Percentiles rank a stretch among this genome's conserved stretches.
These are phyloP conservation scores for Pestalotiopsis sp. DNA, from an alignment of 2,329 filamentous ascomycete genomes.

Conservation along the genomic window DNA sequence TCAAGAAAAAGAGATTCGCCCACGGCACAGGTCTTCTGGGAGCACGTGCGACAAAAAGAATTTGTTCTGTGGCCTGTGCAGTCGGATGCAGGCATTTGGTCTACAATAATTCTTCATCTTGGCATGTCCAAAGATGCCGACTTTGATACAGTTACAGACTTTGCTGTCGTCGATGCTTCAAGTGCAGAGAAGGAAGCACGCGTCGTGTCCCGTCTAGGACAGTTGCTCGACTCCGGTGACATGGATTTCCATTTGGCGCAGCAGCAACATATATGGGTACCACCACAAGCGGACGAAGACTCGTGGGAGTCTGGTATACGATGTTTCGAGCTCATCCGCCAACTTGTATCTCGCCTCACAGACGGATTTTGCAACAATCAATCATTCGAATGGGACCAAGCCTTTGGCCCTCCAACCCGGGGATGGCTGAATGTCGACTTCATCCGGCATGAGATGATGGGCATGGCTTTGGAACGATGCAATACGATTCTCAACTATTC, in stretches of 20 bases:
- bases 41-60: neutral
- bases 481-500: constrained; percentile 9
- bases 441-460: constrained; percentile 13
- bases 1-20: neutral
- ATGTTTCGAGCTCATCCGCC: constrained; percentile 5
- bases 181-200: neutral
- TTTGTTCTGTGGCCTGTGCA: neutral
- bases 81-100: neutral
- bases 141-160: neutral
- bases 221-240: neutral
- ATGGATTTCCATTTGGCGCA: neutral
- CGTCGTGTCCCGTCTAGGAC: neutral
- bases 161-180: neutral
- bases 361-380: neutral
- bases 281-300: neutral
- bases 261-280: constrained; percentile 4
- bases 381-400: neutral
- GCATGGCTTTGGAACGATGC: constrained; percentile 8
- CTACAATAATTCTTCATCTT: neutral
- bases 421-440: constrained; percentile 13
- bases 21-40: neutral
- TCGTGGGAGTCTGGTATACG: constrained; percentile 11
- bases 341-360: constrained; percentile 1
- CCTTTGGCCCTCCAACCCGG: neutral
- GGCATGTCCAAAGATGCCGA: neutral